These are phyloP conservation scores for Trichoderma sp. DNA, from an alignment of 2,329 filamentous ascomycete genomes.

Conservation along the genomic window DNA sequence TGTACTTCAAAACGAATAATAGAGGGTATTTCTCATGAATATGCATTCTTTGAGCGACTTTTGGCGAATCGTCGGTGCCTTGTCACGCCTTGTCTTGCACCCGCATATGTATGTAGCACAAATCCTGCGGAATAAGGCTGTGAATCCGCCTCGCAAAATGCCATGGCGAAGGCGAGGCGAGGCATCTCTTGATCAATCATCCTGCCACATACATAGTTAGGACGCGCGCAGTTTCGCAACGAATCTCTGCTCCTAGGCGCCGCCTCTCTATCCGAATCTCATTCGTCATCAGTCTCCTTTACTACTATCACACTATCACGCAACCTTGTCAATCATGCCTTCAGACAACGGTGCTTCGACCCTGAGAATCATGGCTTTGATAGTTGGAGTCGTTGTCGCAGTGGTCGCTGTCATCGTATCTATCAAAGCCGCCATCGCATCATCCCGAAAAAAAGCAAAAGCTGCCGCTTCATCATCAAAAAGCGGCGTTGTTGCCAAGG, in stretches of 20 bases:
- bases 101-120: background rate
- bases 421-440: background rate
- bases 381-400: background rate
- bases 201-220: background rate
- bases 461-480: background rate
- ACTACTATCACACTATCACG: background rate
- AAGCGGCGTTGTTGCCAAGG: background rate
- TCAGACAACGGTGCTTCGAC: background rate
- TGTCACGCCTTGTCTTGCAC: background rate
- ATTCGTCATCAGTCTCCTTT: background rate
- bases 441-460: too few relatives aligned
- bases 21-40: too few relatives aligned
- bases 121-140: background rate
- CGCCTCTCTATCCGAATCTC: background rate
- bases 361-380: background rate
- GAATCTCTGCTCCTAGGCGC: too few relatives aligned
- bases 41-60: too few relatives aligned
- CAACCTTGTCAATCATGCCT: background rate
- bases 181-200: background rate
- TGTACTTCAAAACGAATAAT: too few relatives aligned
- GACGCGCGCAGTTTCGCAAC: too few relatives aligned
- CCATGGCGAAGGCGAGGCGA: background rate
- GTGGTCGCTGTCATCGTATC: background rate
- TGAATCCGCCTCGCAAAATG: background rate
- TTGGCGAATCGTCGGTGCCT: background rate